Percentiles rank a stretch among this genome's conserved stretches.
These are phyloP conservation scores for Fusarium succisae DNA, from an alignment of 2,329 filamentous ascomycete genomes.

Conservation along the genomic window DNA sequence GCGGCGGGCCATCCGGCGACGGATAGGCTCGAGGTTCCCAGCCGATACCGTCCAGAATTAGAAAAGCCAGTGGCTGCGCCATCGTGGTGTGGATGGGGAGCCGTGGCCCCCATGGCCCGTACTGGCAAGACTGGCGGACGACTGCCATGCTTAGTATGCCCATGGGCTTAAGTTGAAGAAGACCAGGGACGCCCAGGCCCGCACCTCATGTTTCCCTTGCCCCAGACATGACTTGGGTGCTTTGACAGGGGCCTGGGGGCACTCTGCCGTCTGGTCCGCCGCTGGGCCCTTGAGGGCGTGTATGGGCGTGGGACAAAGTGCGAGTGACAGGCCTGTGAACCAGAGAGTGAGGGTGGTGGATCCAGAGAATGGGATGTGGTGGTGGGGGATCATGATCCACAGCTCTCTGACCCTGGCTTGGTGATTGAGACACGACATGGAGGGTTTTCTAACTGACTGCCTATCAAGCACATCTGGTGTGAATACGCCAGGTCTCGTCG, in stretches of 20 bases:
- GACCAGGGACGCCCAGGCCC: conserved; percentile 32
- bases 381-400: conserved; percentile 42
- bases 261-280: conserved; percentile 44
- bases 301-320: conserved; percentile 26
- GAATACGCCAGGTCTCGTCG: conserved; percentile 49
- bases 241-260: conserved; percentile 40
- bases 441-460: conserved; percentile 43
- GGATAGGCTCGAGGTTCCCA: conserved; percentile 34
- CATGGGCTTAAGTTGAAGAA: conserved; percentile 29
- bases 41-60: conserved; percentile 47
- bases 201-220: conserved; percentile 45
- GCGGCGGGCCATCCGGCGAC: conserved; percentile 44
- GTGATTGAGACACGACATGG: conserved; percentile 63
- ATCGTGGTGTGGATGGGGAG: conserved; percentile 43
- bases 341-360: conserved; percentile 33
- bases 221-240: conserved; percentile 41
- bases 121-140: conserved; percentile 31
- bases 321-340: conserved; percentile 14
- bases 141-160: conserved; percentile 1
- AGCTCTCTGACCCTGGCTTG: conserved; percentile 50
- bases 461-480: conserved; percentile 42
- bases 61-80: conserved; percentile 49
- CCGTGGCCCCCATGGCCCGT: conserved; percentile 27
- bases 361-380: conserved; percentile 37
- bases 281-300: conserved; percentile 26